Evolutionary conservation across 768 basidiomycete genomes (phyloP).

Genomic region (Lentinus tigrinus): DNA sequence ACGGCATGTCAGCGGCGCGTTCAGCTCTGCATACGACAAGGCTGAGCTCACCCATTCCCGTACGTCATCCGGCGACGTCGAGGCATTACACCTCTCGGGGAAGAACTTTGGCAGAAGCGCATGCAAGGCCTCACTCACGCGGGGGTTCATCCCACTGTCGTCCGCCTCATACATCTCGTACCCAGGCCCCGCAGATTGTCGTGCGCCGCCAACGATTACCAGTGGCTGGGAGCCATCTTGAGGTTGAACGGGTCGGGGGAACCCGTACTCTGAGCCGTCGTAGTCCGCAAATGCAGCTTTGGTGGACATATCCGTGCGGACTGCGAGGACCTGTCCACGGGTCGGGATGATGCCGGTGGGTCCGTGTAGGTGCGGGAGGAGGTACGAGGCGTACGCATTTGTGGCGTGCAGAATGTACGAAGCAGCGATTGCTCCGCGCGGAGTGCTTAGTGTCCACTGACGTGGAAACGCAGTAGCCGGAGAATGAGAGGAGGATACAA

Average conservation of each 20-base stretch:
- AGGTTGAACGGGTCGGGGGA: slow-evolving; percentile 76
- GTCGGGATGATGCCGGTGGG: slow-evolving; percentile 61
- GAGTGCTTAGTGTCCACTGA: slow-evolving; percentile 58
- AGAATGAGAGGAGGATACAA: neutral
- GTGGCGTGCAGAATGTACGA: slow-evolving; percentile 80
- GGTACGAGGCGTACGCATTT: slow-evolving; percentile 77
- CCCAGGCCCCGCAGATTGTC: slow-evolving; percentile 41
- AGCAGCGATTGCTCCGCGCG: slow-evolving; percentile 62
- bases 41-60: slow-evolving; percentile 70
- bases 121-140: slow-evolving; percentile 44
- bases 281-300: slow-evolving; percentile 45
- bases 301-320: slow-evolving; percentile 41
- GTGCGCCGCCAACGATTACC: slow-evolving; percentile 72
- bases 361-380: slow-evolving; percentile 68
- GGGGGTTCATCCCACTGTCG: slow-evolving; percentile 51
- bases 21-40: neutral
- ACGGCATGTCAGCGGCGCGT: neutral
- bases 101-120: slow-evolving; percentile 66
- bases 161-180: slow-evolving; percentile 57
- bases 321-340: slow-evolving; percentile 64
- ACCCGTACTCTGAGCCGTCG: slow-evolving; percentile 74
- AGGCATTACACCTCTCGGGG: slow-evolving; percentile 48
- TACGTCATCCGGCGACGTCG: slow-evolving; percentile 64
- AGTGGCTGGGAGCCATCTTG: slow-evolving; percentile 46
- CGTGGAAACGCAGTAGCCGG: no score